Conservation (phyloP, 805 yeast genomes). For the Schwanniomyces polymorphus region DNA sequence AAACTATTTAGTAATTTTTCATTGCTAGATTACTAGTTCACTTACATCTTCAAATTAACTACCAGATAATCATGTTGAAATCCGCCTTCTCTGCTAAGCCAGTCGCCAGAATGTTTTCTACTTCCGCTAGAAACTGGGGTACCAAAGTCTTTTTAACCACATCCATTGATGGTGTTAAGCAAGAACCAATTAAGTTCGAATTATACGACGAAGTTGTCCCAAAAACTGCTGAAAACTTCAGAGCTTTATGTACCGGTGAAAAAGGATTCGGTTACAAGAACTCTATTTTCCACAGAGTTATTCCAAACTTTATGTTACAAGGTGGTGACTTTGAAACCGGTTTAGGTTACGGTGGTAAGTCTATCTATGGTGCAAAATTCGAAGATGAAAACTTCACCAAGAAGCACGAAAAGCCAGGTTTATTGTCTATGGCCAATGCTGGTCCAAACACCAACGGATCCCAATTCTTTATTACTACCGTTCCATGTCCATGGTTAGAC, state of each 20-base stretch:
- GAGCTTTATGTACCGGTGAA: slow-evolving; percentile 75
- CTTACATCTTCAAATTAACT: background rate
- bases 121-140: slow-evolving; percentile 44
- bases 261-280: slow-evolving; percentile 46
- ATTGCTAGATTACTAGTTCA: background rate
- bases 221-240: slow-evolving; percentile 94
- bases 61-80: slow-evolving; percentile 16
- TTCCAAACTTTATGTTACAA: slow-evolving; percentile 49
- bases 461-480: slow-evolving; percentile 94
- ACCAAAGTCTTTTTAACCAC: slow-evolving; percentile 60
- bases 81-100: slow-evolving; percentile 15
- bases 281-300: slow-evolving; percentile 48
- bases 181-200: slow-evolving; percentile 38
- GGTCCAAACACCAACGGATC: slow-evolving; percentile 99
- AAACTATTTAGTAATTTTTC: background rate
- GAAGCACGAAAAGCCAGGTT: slow-evolving; percentile 77
- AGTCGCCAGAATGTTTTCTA: slow-evolving; percentile 50
- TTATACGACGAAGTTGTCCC: slow-evolving; percentile 90
- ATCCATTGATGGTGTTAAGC: slow-evolving; percentile 52
- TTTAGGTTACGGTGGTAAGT: slow-evolving; percentile 47
- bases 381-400: slow-evolving; percentile 73
- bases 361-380: slow-evolving; percentile 68
- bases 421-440: slow-evolving; percentile 95
- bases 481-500: slow-evolving; percentile 84
- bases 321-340: slow-evolving; percentile 51